Conservation (phyloP, 352 stramenopile genomes). For the Phytopythium delawarense region DNA sequence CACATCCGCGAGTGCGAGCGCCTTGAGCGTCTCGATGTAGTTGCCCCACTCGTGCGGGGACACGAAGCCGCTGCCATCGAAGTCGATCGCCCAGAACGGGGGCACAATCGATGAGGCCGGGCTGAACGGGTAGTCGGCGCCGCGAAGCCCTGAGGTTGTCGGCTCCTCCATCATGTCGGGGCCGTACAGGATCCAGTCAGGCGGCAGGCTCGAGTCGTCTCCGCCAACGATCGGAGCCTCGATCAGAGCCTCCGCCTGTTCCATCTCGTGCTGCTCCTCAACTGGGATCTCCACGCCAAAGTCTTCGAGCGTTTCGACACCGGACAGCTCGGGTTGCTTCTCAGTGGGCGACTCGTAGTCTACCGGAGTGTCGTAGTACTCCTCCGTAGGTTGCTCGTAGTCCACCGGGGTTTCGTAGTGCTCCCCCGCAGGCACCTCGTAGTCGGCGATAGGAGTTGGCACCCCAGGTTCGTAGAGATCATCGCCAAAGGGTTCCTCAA, state of each 20-base stretch:
- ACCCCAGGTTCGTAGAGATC: background rate
- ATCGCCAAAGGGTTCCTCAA: background rate
- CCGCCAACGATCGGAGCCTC: background rate
- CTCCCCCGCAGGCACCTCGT: background rate
- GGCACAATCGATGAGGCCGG: slow-evolving; percentile 9
- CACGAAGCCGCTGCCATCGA: slow-evolving; percentile 14
- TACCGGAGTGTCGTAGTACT: background rate
- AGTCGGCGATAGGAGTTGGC: background rate
- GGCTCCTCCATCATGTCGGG: background rate
- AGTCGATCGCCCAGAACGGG: slow-evolving; percentile 18
- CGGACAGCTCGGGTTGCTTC: background rate
- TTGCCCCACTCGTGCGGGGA: slow-evolving; percentile 16
- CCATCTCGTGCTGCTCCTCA: background rate
- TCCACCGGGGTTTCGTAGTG: background rate
- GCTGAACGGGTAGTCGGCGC: background rate
- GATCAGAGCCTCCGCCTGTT: background rate
- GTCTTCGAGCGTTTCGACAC: background rate
- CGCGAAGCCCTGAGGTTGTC: background rate
- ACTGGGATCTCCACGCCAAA: background rate
- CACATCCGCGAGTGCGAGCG: slow-evolving; percentile 12
- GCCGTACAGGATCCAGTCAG: slow-evolving; percentile 1
- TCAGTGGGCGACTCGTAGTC: background rate
- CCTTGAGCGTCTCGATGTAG: slow-evolving; percentile 21
- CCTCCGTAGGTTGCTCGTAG: background rate
- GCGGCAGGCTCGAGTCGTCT: background rate